Evolutionary conservation across 208 protist species (phyloP), one percentile per base, ranked within the genome.

Genomic region (Trypanosoma lewisi): DNA sequence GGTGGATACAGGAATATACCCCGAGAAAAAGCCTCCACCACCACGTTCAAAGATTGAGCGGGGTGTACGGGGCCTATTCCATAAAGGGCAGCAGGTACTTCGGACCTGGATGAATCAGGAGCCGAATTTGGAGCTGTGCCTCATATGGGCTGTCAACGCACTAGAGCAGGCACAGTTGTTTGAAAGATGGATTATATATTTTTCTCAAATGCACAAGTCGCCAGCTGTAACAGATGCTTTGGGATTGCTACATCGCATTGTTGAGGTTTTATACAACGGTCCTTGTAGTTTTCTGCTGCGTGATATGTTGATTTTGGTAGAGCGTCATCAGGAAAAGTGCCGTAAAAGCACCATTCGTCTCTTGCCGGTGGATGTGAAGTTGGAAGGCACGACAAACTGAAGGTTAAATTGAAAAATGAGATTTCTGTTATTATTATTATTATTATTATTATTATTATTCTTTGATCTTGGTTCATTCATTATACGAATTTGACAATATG

Each of bases 131-230:
- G 79, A 87, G 49, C 45, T 82, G 23, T 85, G 66, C 41, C 50
- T 93, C 25, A 76, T 67, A 9, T 89, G 86, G 81, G 77, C 78
- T 14, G 44, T 70, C 17, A 89, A 84, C 51, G 82, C 76, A 54
- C 63, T 93, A 27, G 80, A 88, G 56, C 75, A 88, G 60, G 72
- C 72, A 16, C 86, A 93, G 70, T 66, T 93, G 12, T 87, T 89
- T 54, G 80, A 89, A 44, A 66, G 70, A 25, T 93, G 86, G 83
- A 76, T 75, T 51, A 73, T 85, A 31, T 88, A 87, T 73, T 89
- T 85, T 53, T 65, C 57, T 0, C 74, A 85, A 51, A 74, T 78
- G 9, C 52, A 21, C 16, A 52, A 66, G 11, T 17, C 45, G 16
- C 60, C 67, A 23, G 67, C 59, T 11, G 74, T 85, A 28, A 44